These are phyloP conservation scores for Dendrocalamus latiflorus DNA, from an alignment of 202 grass and related monocot genomes.

Conservation along the genomic window DNA sequence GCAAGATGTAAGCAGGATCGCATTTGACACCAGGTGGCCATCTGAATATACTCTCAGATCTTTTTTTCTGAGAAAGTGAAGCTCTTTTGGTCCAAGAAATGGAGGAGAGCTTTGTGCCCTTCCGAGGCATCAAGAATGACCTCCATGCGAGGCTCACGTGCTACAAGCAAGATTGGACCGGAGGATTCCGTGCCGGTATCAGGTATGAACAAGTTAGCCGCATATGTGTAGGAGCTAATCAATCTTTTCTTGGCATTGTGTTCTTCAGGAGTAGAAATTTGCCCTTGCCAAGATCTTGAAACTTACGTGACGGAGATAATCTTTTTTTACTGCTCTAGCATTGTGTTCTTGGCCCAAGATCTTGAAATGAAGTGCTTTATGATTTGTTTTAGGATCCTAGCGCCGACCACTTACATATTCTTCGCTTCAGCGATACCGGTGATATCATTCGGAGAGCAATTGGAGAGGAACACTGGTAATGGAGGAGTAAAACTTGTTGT, in stretches of 20 bases:
- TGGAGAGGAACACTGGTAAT: constrained; percentile 91
- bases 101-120: constrained; percentile 93
- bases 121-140: constrained; percentile 84
- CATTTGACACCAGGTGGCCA: constrained; percentile 9
- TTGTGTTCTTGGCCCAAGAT: constrained; percentile 30
- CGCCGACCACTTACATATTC: constrained; percentile 99
- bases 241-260: constrained; percentile 20
- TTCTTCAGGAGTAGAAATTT: neutral
- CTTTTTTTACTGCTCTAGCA: neutral
- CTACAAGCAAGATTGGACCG: constrained; percentile 96
- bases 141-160: constrained; percentile 67
- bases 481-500: neutral
- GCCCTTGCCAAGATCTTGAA: neutral
- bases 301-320: neutral
- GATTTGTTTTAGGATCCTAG: constrained; percentile 63
- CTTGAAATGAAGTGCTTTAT: constrained; percentile 18
- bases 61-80: constrained; percentile 17
- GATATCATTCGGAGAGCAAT: constrained; percentile 95
- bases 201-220: constrained; percentile 34
- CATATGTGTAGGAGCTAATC: neutral
- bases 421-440: constrained; percentile 97
- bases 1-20: constrained; percentile 49
- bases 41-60: constrained; percentile 37
- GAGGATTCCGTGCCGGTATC: constrained; percentile 74
- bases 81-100: constrained; percentile 24